Evolutionary conservation across 1,139 yeast species (phyloP).

Genomic region (Hansenula sp.): DNA sequence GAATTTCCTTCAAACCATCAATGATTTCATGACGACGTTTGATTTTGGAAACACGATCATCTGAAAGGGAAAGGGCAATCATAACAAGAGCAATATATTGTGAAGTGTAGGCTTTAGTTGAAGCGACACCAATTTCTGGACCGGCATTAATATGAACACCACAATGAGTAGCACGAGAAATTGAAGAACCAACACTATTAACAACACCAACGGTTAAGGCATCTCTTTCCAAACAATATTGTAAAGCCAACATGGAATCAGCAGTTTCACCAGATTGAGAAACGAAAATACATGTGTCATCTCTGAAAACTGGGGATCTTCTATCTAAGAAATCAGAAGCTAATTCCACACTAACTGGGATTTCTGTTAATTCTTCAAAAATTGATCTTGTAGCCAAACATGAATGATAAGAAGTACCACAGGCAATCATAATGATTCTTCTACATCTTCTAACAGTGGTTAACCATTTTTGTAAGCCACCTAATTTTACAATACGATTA

Average conservation of each 20-base stretch:
- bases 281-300: constrained; percentile 95
- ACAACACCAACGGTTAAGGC: constrained; percentile 97
- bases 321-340: constrained; percentile 98
- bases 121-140: constrained; percentile 99
- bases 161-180: constrained; percentile 95
- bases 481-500: constrained; percentile 70
- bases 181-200: constrained; percentile 89
- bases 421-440: constrained; percentile 96
- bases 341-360: constrained; percentile 93
- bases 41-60: constrained; percentile 77
- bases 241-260: constrained; percentile 94
- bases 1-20: constrained; percentile 78
- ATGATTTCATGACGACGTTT: constrained; percentile 83
- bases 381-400: constrained; percentile 96
- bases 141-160: constrained; percentile 99
- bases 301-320: constrained; percentile 93
- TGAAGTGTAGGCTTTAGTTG: constrained; percentile 99
- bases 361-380: constrained; percentile 94
- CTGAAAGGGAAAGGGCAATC: constrained; percentile 92
- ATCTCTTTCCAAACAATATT: constrained; percentile 95
- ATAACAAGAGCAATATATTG: constrained; percentile 96
- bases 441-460: constrained; percentile 92
- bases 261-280: constrained; percentile 99
- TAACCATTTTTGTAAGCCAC: constrained; percentile 84
- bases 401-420: constrained; percentile 99